Base-by-base conservation (phyloP, 2,329 filamentous ascomycete genomes). In the Xylaria multiplex region DNA sequence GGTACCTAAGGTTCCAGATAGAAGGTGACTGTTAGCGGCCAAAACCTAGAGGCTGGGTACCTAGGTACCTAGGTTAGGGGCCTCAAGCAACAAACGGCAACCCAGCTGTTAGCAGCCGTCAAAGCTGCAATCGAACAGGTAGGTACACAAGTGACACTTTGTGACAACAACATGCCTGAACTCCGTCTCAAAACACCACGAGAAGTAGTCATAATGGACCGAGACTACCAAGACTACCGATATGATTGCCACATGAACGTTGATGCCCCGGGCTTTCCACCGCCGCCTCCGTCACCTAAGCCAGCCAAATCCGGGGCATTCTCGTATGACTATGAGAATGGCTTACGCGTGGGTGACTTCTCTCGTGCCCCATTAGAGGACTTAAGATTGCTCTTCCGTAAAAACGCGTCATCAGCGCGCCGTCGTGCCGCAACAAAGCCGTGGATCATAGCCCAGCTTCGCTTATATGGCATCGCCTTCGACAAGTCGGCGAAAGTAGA, bases 381-480 rank as follows among this genome's bases (percentile, higher is more conserved):
- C 0, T 5, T 67, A 46, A 45, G 16, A 24, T 19, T 61, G 2
- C 37, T 58, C 11, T 67, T 61, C 37, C 65, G 65, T n/a, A 61
- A 60, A 24, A 67, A 67, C 27, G 60, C 61, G 11, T 57, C 56
- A 9, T 22, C 35, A 0, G 46, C 50, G 11, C 64, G 64, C 35
- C 55, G 37, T 16, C 24, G 30, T 14, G 24, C n/a, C 6, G 61
- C 61, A 2, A 67, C 61, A 49, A 67, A 64, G 45, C 49, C 56
- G 19, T 64, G 65, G 61, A 30, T 67, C 37, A 52, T 30, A 24
- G 64, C 64, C 14, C 64, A 67, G 37, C 60, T 67, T 46, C 43
- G 27, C 16, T 22, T 63, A 11, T 59, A 67, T 27, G 64, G 43
- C 42, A 67, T 67, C 56, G 6, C 55, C 2, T 67, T 67, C 35